A percentile compares a stretch with the other conserved stretches of the same genome.
phyloP scores from a whole-genome alignment of 768 basidiomycete species.

The Tricholoma sp. region DNA sequence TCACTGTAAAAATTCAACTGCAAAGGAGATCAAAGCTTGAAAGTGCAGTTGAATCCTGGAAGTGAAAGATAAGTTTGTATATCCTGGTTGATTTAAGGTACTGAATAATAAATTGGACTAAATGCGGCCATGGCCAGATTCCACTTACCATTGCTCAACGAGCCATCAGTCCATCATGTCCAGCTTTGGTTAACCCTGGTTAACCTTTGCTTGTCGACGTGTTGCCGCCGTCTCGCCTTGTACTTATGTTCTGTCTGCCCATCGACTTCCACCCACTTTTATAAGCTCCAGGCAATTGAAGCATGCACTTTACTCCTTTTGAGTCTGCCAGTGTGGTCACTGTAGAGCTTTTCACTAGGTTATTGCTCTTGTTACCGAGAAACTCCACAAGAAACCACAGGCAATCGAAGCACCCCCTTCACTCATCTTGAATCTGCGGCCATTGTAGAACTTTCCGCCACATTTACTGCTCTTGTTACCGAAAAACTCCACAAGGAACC shows the following conservation, averaged over 20 bases:
- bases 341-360: too few relatives aligned
- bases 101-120: background rate
- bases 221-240: background rate
- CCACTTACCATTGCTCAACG: background rate
- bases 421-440: constrained; percentile 22
- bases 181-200: background rate
- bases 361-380: too few relatives aligned
- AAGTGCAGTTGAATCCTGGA: too few relatives aligned
- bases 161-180: background rate
- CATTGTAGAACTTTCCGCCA: constrained; percentile 72
- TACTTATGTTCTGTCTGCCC: background rate
- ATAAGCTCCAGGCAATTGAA: background rate
- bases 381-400: too few relatives aligned
- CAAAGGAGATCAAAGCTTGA: too few relatives aligned
- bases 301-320: too few relatives aligned
- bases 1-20: too few relatives aligned
- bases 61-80: too few relatives aligned
- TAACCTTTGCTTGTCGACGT: background rate
- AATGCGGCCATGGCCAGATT: background rate
- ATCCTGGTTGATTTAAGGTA: too few relatives aligned
- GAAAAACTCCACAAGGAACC: constrained; percentile 53
- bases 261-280: background rate
- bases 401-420: too few relatives aligned
- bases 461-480: constrained; percentile 77
- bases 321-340: too few relatives aligned